These are phyloP conservation scores for Tylopilus subfusipes DNA, from an alignment of 768 basidiomycete genomes.

Conservation along the genomic window DNA sequence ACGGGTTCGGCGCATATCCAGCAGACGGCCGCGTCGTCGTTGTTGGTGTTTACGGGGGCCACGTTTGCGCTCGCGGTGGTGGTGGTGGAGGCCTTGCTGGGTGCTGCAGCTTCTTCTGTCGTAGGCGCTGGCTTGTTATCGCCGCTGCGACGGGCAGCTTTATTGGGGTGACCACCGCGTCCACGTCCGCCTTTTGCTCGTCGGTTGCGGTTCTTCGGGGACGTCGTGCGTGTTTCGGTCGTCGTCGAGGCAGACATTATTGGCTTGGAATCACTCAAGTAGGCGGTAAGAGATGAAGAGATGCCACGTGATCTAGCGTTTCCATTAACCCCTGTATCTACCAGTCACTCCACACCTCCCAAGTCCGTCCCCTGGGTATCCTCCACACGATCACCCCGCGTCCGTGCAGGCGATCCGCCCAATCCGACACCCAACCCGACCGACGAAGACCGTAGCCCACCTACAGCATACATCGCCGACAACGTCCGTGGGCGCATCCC, in stretches of 20 bases:
- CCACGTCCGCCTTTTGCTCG: constrained; percentile 23
- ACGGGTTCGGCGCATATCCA: constrained; percentile 96
- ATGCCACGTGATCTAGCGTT: neutral
- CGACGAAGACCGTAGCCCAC: constrained; percentile 45
- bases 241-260: constrained; percentile 23
- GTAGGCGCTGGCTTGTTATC: neutral
- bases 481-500: constrained; percentile 43
- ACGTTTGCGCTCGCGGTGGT: neutral
- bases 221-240: constrained; percentile 9
- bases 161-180: constrained; percentile 13
- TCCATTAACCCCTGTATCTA: neutral
- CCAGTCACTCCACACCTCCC: constrained; percentile 21
- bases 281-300: neutral
- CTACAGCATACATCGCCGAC: constrained; percentile 64
- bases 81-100: neutral
- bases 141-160: neutral
- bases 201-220: constrained; percentile 1
- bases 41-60: constrained; percentile 2
- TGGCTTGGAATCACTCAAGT: neutral
- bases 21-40: constrained; percentile 46
- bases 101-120: neutral
- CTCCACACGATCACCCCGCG: neutral
- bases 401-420: constrained; percentile 12
- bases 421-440: constrained; percentile 26
- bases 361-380: constrained; percentile 10